Base-by-base conservation (phyloP, 2,329 filamentous ascomycete genomes). In the Pestalotiopsis sp. region DNA sequence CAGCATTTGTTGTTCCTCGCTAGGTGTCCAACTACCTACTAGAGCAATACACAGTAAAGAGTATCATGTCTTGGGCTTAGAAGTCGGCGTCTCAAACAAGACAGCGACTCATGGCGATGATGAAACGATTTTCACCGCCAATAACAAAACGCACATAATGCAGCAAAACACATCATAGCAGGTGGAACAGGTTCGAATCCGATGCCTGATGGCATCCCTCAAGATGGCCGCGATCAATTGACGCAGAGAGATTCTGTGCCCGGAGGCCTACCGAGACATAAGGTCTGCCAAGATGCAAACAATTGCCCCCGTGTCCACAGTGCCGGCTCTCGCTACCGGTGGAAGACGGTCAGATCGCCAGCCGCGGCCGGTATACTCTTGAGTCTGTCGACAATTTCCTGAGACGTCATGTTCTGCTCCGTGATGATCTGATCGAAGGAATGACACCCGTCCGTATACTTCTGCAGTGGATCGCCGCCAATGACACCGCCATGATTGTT, bases 341-440 rank as follows among this genome's bases (percentile, higher is more conserved):
- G 88, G 61, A 90, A 80, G 6, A 90, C 81, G 0, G 84, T 84
- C 71, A 89, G 71, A 69, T 89, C 89, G 4, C 84, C 85, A 69
- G 82, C 81, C 6, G 85, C 83, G 27, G 84, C 80, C 2, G 83
- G 84, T 39, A 91, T 81, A 45, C 82, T 85, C 78, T 89, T 90
- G 62, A 96, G 80, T 78, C 87, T 89, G 49, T 89, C 89, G 81
- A 94, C 85, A 17, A 95, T 90, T 75, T 92, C 90, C 69, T 84
- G 85, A 76, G 95, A 91, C 6, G 88, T 89, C 77, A 94, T 77
- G 71, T 91, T 90, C 78, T 90, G 85, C 81, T 94, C 92, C 1
- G 91, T 92, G 76, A 93, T 93, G 72, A 95, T 94, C 84, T 95
- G 90, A 81, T 96, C 94, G 79, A 95, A 92, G 74, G 88, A 89